Evolutionary conservation across 2,329 filamentous ascomycete species (phyloP).

Genomic region (Pestalotiopsis sp.): DNA sequence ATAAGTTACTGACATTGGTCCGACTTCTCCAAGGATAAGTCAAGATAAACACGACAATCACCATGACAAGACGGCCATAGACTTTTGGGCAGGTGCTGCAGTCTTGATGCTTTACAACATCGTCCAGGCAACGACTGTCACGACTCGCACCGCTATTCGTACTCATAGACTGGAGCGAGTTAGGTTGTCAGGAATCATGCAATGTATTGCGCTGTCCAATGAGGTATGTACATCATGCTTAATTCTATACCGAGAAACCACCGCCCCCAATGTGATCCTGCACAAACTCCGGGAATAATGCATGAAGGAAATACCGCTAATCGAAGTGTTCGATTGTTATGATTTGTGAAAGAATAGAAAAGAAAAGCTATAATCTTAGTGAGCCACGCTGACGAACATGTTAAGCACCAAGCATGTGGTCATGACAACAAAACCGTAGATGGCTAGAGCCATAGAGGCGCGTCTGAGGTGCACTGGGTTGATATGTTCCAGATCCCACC

Average conservation of each 20-base stretch:
- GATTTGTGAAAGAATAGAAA: neutral
- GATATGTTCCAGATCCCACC: conserved; percentile 65
- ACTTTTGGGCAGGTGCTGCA: no score
- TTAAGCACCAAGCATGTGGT: conserved; percentile 84
- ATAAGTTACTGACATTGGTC: no score
- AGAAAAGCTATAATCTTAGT: conserved; percentile 41
- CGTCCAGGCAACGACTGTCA: no score
- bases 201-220: neutral
- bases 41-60: no score
- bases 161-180: neutral
- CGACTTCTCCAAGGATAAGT: no score
- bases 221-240: neutral
- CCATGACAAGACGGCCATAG: no score
- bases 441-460: conserved; percentile 72
- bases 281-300: neutral
- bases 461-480: conserved; percentile 69
- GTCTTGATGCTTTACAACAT: no score
- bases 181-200: neutral
- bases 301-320: neutral
- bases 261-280: neutral
- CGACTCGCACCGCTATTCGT: neutral
- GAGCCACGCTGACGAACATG: conserved; percentile 72
- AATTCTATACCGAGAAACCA: neutral
- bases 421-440: conserved; percentile 91
- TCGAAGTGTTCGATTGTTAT: neutral